phyloP scores from a whole-genome alignment of 306 rosid species.

The Lupinus albus region DNA sequence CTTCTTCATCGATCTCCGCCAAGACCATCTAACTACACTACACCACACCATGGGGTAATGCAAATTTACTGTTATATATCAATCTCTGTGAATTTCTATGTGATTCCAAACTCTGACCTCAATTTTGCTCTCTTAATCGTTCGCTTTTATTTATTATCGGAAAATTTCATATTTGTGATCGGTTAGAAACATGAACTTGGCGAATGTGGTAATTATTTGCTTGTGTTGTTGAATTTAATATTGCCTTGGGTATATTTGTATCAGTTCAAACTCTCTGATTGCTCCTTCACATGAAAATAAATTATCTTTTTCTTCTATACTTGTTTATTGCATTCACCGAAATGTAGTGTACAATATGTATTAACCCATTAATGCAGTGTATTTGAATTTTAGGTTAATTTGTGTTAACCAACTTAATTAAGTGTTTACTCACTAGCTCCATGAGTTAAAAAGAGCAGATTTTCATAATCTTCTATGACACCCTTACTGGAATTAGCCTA shows the following conservation, averaged over 20 bases:
- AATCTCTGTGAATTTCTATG: neutral
- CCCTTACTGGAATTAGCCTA: no score
- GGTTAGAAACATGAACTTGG: neutral
- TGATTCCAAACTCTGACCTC: neutral
- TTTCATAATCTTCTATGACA: no score
- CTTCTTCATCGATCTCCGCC: constrained; percentile 1
- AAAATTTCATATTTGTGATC: neutral
- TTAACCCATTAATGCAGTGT: no score
- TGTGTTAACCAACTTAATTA: no score
- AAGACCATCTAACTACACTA: constrained; percentile 7
- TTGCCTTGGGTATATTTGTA: neutral
- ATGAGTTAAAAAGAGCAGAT: no score
- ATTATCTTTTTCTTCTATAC: neutral
- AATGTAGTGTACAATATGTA: no score
- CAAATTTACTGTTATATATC: neutral
- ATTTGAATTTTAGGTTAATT: neutral
- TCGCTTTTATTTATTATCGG: neutral
- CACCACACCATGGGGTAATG: constrained; percentile 61
- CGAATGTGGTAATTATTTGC: neutral
- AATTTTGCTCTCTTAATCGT: neutral
- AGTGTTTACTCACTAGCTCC: no score
- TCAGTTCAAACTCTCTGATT: neutral
- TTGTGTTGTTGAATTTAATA: neutral
- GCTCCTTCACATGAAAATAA: neutral
- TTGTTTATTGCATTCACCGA: neutral